Base-by-base conservation (phyloP, 192 early-diverging fungal genomes). In the Rhizophagus sp. region DNA sequence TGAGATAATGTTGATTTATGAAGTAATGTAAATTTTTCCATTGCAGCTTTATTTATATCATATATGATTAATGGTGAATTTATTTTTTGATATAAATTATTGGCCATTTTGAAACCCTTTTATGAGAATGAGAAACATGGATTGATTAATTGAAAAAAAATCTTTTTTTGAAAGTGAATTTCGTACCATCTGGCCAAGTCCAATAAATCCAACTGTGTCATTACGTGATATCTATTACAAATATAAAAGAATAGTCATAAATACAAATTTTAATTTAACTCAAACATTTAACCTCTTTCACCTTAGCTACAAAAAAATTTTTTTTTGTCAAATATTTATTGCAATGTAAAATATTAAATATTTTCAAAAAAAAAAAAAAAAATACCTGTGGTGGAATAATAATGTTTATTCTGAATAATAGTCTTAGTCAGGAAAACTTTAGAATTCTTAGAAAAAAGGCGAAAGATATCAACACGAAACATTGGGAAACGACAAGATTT, bases 21-120 rank as follows among this genome's bases (percentile, higher is more conserved):
- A 41, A 89, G 81, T 17, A 83, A 79, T 7, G 83, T 80, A 76
- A 98, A 94, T 62, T 82, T 84, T 22, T 88, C 81, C 13, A 92
- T 67, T 6, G 90, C 87, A 17, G 44, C 79, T 63, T 85, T 71
- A 82, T 92, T 90, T 67, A 89, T 82, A 78, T 99, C 97, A 84
- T 91, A 90, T 11, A 98, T 85, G 70, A 94, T 81, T 44, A 97
- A 90, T 22, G 88, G 84, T 12, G 80, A 67, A 24, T 83, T 78
- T 36, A 86, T 84, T 79, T 93, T 91, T 17, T 81, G 80, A 79
- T 79, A 84, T 22, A 98, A 86, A 84, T 99, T 97, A 72, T 84
- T 87, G 76, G 97, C 96, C 97, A 99, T 99, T 74, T 92, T 92
- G 79, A 89, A 94, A 30, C 97, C 95, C 93, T 86, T 61, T 68